Conservation (phyloP, 345 rosid genomes). For the Chamaenerion angustifolium region DNA sequence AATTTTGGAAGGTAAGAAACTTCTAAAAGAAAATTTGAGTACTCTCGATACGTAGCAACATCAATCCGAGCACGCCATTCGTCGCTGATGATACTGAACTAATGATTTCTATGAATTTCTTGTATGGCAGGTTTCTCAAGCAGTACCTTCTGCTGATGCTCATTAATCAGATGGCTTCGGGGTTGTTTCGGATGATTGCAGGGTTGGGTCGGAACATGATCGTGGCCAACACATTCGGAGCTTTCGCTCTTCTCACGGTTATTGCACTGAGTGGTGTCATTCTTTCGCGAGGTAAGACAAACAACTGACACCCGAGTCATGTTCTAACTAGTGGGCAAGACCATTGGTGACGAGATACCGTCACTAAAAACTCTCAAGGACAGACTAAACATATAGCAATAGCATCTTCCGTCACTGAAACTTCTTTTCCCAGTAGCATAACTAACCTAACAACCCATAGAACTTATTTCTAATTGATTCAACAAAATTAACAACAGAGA, state of each 20-base stretch:
- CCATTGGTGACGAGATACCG: too few species aligned
- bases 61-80: too few species aligned
- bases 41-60: too few species aligned
- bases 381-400: too few species aligned
- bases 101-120: background rate
- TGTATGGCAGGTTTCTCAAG: conserved; percentile 23
- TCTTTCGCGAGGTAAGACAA: conserved; percentile 21
- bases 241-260: conserved; percentile 21
- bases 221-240: conserved; percentile 27
- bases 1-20: conserved; percentile 21
- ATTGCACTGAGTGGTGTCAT: conserved; percentile 30
- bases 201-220: conserved; percentile 28
- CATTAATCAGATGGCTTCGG: conserved; percentile 31
- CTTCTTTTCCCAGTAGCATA: background rate
- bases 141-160: conserved; percentile 23
- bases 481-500: conserved; percentile 16
- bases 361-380: too few species aligned
- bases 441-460: too few species aligned
- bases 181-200: conserved; percentile 24
- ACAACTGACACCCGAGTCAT: background rate
- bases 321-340: too few species aligned
- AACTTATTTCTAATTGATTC: background rate
- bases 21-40: too few species aligned
- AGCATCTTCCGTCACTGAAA: background rate
- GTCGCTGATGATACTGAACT: too few species aligned